Evolutionary conservation across 352 stramenopile species (phyloP), one percentile per base, ranked within the genome.

Genomic region (Pythium oligandrum): DNA sequence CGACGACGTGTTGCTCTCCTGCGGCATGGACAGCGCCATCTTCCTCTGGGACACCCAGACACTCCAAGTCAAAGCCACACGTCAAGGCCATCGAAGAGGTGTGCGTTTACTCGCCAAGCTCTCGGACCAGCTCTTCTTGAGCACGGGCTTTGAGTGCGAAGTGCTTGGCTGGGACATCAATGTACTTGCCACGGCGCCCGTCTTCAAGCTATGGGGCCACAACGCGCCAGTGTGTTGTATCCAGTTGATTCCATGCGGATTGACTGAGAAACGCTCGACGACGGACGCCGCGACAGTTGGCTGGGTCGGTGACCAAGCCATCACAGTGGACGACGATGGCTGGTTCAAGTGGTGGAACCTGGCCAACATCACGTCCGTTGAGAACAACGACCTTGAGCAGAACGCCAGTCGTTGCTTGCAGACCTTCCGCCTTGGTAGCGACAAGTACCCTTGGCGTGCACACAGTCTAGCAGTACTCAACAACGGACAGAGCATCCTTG

Each of bases 331-430:
- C 37, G 78, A 92, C 48, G 82, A 88, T 30, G 82, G 82, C 34
- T 92, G 78, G 74, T 89, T 92, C 57, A 86, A 85, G 55, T 92
- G 82, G 82, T 92, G 82, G 78, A 89, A 78, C 11, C 63, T 92
- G 12, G 62, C 64, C 7, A 76, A 84, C 38, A 70, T 90, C 5
- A 54, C 86, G 3, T 83, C 78, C 0, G 71, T 77, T 11, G 82
- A 92, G 34, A 83, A 75, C 45, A 88, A 66, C 26, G 73, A 83
- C 31, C 53, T 71, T 1, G 72, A 82, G 44, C 59, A 83, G 26
- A 84, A 65, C 52, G 77, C 59, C n/a, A 78, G 64, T 47, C 72
- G 74, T 0, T 92, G 78, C 53, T 48, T 92, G 2, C 77, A 92
- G 40, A 81, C 73, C 0, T 90, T 90, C 59, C 70, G 78, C 3